Evolutionary conservation across 192 early-diverging fungal genomes (phyloP).

Genomic region (Thoreauomyces humboldtii): DNA sequence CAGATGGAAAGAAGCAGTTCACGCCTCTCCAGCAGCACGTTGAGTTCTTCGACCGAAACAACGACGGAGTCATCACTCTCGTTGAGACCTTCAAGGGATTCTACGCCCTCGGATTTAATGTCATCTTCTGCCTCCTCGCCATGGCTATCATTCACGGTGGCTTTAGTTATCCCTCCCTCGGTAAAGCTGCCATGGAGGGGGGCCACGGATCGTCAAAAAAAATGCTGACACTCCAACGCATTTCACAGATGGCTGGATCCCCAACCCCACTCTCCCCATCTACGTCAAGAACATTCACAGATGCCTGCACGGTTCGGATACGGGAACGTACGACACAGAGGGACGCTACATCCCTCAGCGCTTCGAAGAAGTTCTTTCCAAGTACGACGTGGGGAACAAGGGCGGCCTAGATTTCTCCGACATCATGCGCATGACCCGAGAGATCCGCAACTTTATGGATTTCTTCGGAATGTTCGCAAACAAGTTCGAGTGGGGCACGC

Average conservation of each 20-base stretch:
- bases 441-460: slow-evolving; percentile 25
- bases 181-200: no score
- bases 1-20: slow-evolving; percentile 12
- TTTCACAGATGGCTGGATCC: slow-evolving; percentile 36
- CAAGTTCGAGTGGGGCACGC: slow-evolving; percentile 25
- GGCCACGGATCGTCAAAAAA: no score
- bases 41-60: slow-evolving; percentile 45
- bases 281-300: slow-evolving; percentile 47
- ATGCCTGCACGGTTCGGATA: slow-evolving; percentile 53
- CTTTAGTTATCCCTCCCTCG: slow-evolving; percentile 37
- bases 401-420: slow-evolving; percentile 23
- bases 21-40: slow-evolving; percentile 53
- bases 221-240: no score
- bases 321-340: slow-evolving; percentile 37
- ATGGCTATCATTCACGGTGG: slow-evolving; percentile 39
- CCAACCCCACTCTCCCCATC: slow-evolving; percentile 48
- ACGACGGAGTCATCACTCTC: slow-evolving; percentile 37
- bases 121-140: slow-evolving; percentile 36
- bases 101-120: slow-evolving; percentile 43
- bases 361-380: slow-evolving; percentile 52
- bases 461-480: slow-evolving; percentile 26
- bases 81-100: slow-evolving; percentile 37
- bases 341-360: slow-evolving; percentile 50
- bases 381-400: slow-evolving; percentile 30
- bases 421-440: slow-evolving; percentile 17